phyloP scores from a whole-genome alignment of 1,284 basidiomycete species.

The Leccinum ponderosum region DNA sequence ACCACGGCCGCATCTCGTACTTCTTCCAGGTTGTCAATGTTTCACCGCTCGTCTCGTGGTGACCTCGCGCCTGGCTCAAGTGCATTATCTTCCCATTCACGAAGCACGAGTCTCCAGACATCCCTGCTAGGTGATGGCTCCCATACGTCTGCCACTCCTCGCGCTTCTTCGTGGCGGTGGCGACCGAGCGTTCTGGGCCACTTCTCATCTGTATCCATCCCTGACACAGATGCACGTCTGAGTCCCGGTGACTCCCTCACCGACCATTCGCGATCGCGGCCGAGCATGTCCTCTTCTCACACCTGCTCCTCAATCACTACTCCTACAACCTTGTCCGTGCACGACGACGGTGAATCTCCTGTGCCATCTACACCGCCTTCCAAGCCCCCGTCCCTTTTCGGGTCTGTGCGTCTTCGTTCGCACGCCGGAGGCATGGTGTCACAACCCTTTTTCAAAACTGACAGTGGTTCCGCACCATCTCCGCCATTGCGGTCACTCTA shows the following conservation, averaged over 20 bases:
- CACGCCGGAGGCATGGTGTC: conserved; percentile 29
- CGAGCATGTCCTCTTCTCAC: conserved; percentile 65
- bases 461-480: conserved; percentile 28
- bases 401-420: conserved; percentile 49
- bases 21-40: conserved; percentile 45
- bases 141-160: conserved; percentile 19
- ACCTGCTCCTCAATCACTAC: conserved; percentile 53
- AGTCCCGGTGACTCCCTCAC: conserved; percentile 40
- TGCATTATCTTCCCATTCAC: conserved; percentile 39
- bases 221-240: conserved; percentile 40
- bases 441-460: conserved; percentile 33
- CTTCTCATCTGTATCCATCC: conserved; percentile 46
- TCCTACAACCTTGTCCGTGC: conserved; percentile 37
- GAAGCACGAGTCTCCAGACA: conserved; percentile 45
- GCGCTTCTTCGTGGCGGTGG: conserved; percentile 44
- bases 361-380: conserved; percentile 45
- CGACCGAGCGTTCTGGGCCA: conserved; percentile 62
- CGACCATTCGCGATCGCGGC: conserved; percentile 59
- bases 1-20: conserved; percentile 36
- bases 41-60: conserved; percentile 41
- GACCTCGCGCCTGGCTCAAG: conserved; percentile 33
- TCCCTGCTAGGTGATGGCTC: conserved; percentile 20
- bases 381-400: conserved; percentile 45
- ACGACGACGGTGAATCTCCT: conserved; percentile 27
- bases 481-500: conserved; percentile 42